A percentile compares a stretch with the other conserved stretches of the same genome.
phyloP scores from a whole-genome alignment of 2,329 filamentous ascomycete genomes.

The Arthrinium puccinioides region DNA sequence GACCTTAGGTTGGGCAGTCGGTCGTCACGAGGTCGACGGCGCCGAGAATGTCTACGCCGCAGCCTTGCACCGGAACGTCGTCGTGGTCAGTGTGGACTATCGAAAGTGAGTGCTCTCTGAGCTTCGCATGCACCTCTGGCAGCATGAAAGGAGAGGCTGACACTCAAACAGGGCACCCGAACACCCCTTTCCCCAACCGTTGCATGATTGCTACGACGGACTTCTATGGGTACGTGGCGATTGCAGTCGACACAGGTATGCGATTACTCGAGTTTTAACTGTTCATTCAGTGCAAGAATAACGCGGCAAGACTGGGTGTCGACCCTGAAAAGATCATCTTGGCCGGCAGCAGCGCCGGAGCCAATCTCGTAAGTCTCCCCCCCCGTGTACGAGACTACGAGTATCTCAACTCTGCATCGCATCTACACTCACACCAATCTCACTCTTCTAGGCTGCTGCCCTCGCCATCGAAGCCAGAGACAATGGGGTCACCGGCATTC shows the following conservation, averaged over 20 bases:
- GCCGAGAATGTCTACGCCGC: conserved; percentile 27
- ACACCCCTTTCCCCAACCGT: conserved; percentile 38
- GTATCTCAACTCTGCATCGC: too few species aligned
- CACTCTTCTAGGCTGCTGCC: conserved; percentile 18
- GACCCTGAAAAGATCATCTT: conserved; percentile 32
- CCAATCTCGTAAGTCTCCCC: conserved; percentile 30
- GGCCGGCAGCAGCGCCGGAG: conserved; percentile 42
- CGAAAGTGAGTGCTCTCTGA: conserved; percentile 20
- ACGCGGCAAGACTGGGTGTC: conserved; percentile 30
- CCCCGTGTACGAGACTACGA: background rate
- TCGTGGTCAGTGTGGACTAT: conserved; percentile 30
- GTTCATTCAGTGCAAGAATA: conserved; percentile 34
- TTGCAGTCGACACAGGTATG: conserved; percentile 12
- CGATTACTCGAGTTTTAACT: too few species aligned
- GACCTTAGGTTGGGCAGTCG: conserved; percentile 24
- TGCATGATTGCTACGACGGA: conserved; percentile 44
- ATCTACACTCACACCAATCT: background rate
- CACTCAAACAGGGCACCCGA: conserved; percentile 37
- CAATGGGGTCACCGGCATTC: conserved; percentile 22
- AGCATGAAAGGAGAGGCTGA: conserved; percentile 6
- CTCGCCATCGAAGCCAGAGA: conserved; percentile 23
- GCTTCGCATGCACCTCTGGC: background rate
- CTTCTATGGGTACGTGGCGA: conserved; percentile 27
- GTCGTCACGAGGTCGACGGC: conserved; percentile 25
- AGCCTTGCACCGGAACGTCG: conserved; percentile 21